Percentiles rank a stretch among this genome's conserved stretches.
These are phyloP conservation scores for Raffaelea albimanens DNA, from an alignment of 2,329 filamentous ascomycete species.

Conservation along the genomic window DNA sequence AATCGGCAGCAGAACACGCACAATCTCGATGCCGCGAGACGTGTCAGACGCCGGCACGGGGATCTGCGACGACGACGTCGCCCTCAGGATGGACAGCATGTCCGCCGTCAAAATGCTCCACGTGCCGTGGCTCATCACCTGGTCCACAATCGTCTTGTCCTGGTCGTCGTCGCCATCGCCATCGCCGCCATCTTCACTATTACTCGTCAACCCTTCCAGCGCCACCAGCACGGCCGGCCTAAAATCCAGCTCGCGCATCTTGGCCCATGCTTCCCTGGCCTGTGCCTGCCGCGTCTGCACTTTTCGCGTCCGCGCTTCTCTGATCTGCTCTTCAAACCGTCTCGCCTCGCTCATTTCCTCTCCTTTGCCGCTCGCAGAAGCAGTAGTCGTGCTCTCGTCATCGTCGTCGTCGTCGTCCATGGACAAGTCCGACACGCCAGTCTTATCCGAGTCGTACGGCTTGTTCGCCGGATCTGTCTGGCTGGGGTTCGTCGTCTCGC, in stretches of 20 bases:
- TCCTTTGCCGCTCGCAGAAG: too few species aligned
- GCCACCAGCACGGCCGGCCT: constrained; percentile 45
- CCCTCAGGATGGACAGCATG: constrained; percentile 31
- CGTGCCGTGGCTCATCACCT: constrained; percentile 40
- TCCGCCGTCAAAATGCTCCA: constrained; percentile 46
- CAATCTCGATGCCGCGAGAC: constrained; percentile 42
- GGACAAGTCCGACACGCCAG: too few species aligned
- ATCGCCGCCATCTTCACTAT: constrained; percentile 17
- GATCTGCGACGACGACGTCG: background rate
- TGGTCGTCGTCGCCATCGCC: constrained; percentile 23
- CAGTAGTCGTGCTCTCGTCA: background rate
- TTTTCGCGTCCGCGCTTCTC: too few species aligned
- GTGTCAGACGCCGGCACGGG: constrained; percentile 19
- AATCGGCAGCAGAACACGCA: constrained; percentile 44
- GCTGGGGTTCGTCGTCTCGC: too few species aligned
- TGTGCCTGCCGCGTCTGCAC: too few species aligned
- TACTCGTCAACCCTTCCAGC: constrained; percentile 45
- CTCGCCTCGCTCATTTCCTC: too few species aligned
- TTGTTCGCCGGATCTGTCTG: too few species aligned
- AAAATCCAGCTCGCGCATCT: too few species aligned
- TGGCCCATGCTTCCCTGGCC: too few species aligned
- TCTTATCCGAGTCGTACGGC: too few species aligned
- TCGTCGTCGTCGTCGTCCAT: background rate
- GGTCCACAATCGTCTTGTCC: constrained; percentile 29
- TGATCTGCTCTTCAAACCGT: too few species aligned